A percentile compares a stretch with the other conserved stretches of the same genome.
phyloP scores from a whole-genome alignment of 176 grass and related monocot species.

The Eremochloa ophiuroides region DNA sequence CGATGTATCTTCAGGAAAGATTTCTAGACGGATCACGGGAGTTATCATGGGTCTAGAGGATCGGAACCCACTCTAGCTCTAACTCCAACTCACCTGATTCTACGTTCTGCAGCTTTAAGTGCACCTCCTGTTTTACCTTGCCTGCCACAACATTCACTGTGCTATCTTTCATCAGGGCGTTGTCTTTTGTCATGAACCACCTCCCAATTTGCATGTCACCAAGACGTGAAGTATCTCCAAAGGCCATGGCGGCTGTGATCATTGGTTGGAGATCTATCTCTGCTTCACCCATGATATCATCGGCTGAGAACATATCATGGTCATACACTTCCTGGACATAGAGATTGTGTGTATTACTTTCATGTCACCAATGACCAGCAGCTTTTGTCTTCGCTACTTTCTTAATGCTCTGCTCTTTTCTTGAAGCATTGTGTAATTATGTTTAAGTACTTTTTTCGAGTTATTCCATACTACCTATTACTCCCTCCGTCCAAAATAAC shows the following conservation, averaged over 20 bases:
- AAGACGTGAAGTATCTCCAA: conserved; percentile 65
- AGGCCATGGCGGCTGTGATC: conserved; percentile 86
- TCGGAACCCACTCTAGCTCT: conserved; percentile 85
- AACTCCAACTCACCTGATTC: conserved; percentile 85
- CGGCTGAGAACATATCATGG: conserved; percentile 83
- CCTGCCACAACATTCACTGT: conserved; percentile 68
- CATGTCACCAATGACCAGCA: neutral
- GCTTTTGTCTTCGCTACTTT: neutral
- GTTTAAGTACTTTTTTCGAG: neutral
- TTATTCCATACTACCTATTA: neutral
- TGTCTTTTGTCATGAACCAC: conserved; percentile 95
- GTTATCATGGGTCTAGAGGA: conserved; percentile 43
- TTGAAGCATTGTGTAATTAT: neutral
- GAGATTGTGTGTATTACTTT: conserved; percentile 18
- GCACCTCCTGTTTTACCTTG: conserved; percentile 81
- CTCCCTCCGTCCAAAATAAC: neutral
- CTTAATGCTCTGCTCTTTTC: neutral
- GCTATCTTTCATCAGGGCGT: conserved; percentile 82
- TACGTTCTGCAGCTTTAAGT: conserved; percentile 91
- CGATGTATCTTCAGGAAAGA: neutral
- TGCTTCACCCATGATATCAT: conserved; percentile 98
- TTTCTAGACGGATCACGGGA: conserved; percentile 10
- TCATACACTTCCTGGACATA: conserved; percentile 88
- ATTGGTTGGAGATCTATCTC: conserved; percentile 94
- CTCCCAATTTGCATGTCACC: conserved; percentile 89